A percentile compares a stretch with the other conserved stretches of the same genome.
These are phyloP conservation scores for Penicillium odoratum DNA, from an alignment of 495 filamentous ascomycete species.

Conservation along the genomic window DNA sequence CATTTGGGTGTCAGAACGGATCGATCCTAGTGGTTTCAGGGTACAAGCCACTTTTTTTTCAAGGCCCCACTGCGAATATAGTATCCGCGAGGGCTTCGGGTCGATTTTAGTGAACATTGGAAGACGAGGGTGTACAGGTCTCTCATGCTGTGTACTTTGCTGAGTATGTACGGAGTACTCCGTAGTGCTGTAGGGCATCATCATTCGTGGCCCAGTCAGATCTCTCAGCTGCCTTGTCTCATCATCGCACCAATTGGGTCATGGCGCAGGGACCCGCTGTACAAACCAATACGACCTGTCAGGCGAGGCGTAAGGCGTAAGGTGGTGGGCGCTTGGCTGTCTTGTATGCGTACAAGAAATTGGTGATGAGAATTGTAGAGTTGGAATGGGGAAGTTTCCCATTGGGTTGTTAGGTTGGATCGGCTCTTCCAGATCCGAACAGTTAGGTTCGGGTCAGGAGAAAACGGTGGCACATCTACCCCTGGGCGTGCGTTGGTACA, in stretches of 20 bases:
- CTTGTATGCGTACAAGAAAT: background rate
- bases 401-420: conserved; percentile 1
- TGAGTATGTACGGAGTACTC: background rate
- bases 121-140: background rate
- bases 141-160: background rate
- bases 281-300: conserved; percentile 1
- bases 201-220: conserved; percentile 1
- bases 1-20: background rate
- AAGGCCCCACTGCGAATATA: background rate
- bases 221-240: conserved; percentile 1
- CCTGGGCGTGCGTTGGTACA: conserved; percentile 8
- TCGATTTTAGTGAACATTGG: too few species aligned
- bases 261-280: background rate
- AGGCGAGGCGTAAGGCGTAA: background rate
- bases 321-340: background rate
- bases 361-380: too few species aligned
- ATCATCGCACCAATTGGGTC: background rate
- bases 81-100: background rate
- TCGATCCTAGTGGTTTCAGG: conserved; percentile 1
- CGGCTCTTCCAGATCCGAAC: conserved; percentile 4
- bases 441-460: conserved; percentile 7
- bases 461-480: conserved; percentile 2
- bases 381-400: background rate
- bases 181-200: background rate
- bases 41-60: background rate